These are phyloP conservation scores for Chaetomium sp. DNA, from an alignment of 2,329 filamentous ascomycete genomes.

Conservation along the genomic window DNA sequence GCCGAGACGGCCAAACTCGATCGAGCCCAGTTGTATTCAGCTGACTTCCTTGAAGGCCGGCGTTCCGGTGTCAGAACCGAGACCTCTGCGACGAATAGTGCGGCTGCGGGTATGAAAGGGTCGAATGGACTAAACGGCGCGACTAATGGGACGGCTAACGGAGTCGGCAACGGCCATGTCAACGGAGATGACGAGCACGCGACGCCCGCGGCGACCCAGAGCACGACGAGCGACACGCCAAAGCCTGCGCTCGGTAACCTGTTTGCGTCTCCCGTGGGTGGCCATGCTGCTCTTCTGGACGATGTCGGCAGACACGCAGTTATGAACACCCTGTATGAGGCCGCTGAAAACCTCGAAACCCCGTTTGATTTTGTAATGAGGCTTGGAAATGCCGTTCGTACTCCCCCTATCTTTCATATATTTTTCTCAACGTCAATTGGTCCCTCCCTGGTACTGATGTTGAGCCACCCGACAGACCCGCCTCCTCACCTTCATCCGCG, in stretches of 20 bases:
- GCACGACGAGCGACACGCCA: not conserved
- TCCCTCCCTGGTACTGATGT: not conserved
- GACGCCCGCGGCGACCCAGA: not conserved
- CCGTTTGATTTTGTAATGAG: not conserved
- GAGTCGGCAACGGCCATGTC: not conserved
- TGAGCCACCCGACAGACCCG: not conserved
- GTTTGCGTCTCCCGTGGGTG: not conserved
- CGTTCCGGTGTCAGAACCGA: not conserved
- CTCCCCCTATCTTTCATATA: not conserved
- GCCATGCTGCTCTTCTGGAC: not conserved
- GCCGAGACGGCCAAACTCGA: not conserved
- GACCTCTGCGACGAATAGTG: not conserved
- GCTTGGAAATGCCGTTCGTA: not conserved
- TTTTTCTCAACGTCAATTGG: no score
- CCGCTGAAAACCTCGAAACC: not conserved
- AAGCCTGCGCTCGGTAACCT: not conserved
- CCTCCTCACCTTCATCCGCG: not conserved
- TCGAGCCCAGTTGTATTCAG: not conserved
- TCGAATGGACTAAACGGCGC: not conserved
- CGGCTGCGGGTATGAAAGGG: not conserved
- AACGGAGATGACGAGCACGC: not conserved
- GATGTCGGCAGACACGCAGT: not conserved
- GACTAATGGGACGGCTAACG: not conserved
- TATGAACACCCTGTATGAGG: not conserved
- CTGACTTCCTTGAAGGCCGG: not conserved